A percentile compares a stretch with the other conserved stretches of the same genome.
Evolutionary conservation across 2,329 filamentous ascomycete species (phyloP).

Genomic region (Cryphonectria nitschkei): DNA sequence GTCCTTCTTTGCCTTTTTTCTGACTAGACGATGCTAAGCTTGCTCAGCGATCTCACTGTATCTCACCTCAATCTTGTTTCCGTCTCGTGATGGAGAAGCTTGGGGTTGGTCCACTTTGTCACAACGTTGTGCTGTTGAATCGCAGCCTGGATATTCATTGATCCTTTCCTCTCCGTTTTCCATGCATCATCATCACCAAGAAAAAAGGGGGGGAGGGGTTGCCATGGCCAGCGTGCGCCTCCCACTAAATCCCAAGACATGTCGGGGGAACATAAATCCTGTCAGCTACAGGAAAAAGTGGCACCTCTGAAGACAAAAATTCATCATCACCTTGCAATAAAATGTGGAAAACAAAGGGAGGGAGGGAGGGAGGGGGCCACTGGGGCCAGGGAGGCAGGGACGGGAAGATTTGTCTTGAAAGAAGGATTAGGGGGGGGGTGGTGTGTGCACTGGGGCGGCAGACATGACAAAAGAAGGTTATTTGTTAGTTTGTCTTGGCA

Average conservation of each 20-base stretch:
- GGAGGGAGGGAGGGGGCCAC: no score
- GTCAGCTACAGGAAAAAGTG: no score
- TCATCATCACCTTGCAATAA: not conserved
- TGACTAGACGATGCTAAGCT: not conserved
- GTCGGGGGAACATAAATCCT: not conserved
- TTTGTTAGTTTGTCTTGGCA: slow-evolving; percentile 12
- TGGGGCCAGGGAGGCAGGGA: not conserved
- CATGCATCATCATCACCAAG: no score
- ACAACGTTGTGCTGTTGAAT: not conserved
- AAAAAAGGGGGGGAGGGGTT: no score
- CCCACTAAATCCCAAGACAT: not conserved
- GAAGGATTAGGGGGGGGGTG: slow-evolving; percentile 6
- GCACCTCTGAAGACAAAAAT: not conserved
- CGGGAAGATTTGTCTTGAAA: not conserved
- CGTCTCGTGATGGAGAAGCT: slow-evolving; percentile 10
- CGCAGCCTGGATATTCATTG: not conserved
- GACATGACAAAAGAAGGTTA: slow-evolving; percentile 13
- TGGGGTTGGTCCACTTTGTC: slow-evolving; percentile 3
- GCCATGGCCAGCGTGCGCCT: no score
- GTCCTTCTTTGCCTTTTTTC: not conserved
- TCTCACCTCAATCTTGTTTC: slow-evolving; percentile 10
- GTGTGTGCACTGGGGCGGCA: slow-evolving; percentile 4
- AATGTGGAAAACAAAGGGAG: no score
- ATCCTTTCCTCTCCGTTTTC: not conserved
- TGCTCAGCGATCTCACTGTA: slow-evolving; percentile 4